These are phyloP conservation scores for Chlamydomonas sp. DNA, from an alignment of 139 green algal genomes.

Conservation along the genomic window DNA sequence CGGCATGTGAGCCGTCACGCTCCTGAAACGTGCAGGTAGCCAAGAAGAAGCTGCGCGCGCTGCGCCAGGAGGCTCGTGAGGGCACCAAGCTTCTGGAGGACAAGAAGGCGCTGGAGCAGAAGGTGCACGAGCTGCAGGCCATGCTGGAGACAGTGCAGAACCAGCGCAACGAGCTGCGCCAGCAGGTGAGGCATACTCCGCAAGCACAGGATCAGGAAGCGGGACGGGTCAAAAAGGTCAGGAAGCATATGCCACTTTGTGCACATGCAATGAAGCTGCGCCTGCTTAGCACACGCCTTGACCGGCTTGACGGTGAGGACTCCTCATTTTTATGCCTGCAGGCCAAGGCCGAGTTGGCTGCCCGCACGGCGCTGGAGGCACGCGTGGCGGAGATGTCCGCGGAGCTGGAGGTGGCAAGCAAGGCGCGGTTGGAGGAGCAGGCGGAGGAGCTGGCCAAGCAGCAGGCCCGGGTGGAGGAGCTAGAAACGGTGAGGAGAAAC, in stretches of 20 bases:
- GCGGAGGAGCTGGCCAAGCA: conserved; percentile 33
- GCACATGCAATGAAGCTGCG: too few species aligned
- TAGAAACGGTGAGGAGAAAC: conserved; percentile 32
- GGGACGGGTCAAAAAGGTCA: conserved; percentile 2
- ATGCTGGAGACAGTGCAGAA: conserved; percentile 84
- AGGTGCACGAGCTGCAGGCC: conserved; percentile 73
- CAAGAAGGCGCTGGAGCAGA: conserved; percentile 88
- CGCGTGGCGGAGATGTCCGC: conserved; percentile 46
- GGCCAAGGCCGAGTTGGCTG: conserved; percentile 27
- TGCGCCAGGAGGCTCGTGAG: conserved; percentile 76
- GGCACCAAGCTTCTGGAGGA: conserved; percentile 88
- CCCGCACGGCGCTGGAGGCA: conserved; percentile 28
- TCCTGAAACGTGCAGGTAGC: conserved; percentile 42
- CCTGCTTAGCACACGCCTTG: too few species aligned
- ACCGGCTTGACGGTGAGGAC: too few species aligned
- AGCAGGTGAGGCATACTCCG: conserved; percentile 53
- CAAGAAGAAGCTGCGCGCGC: conserved; percentile 51
- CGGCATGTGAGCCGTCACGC: too few species aligned
- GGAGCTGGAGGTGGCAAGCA: conserved; percentile 40
- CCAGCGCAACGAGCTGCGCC: conserved; percentile 86
- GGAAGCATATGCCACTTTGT: too few species aligned
- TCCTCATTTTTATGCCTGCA: not conserved
- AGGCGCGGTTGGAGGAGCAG: conserved; percentile 41
- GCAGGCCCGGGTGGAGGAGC: conserved; percentile 5
- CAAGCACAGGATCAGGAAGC: not conserved